phyloP scores from a whole-genome alignment of 2,329 filamentous ascomycete species.

The Graphilbum fragrans region DNA sequence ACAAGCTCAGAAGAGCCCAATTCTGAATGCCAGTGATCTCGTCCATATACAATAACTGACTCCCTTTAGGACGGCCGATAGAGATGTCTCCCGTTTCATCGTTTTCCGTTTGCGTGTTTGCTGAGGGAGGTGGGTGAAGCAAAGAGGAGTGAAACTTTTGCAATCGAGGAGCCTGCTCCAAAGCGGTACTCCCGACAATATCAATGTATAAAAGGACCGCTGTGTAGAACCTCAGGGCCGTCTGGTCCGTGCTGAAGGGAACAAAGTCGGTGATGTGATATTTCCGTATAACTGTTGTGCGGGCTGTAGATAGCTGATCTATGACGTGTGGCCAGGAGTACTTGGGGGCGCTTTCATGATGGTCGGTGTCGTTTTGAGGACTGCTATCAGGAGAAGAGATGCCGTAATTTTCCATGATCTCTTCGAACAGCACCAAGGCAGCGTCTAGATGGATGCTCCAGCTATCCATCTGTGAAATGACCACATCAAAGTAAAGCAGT shows the following conservation, averaged over 20 bases:
- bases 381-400: background rate
- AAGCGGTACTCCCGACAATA: conserved; percentile 20
- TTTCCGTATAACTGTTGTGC: background rate
- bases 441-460: conserved; percentile 30
- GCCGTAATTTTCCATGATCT: conserved; percentile 18
- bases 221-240: conserved; percentile 19
- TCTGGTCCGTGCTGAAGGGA: conserved; percentile 20
- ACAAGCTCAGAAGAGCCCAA: conserved; percentile 42
- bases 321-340: conserved; percentile 11
- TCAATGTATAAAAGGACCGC: conserved; percentile 23
- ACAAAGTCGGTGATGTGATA: conserved; percentile 7
- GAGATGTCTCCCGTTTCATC: background rate
- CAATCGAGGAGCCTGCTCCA: conserved; percentile 21
- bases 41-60: conserved; percentile 27
- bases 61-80: background rate
- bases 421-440: conserved; percentile 26
- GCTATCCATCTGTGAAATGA: conserved; percentile 21
- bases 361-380: background rate
- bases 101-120: too few relatives aligned
- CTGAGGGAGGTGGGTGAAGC: conserved; percentile 19
- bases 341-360: background rate
- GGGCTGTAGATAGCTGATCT: conserved; percentile 8
- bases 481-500: conserved; percentile 26
- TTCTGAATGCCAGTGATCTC: conserved; percentile 44
- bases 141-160: conserved; percentile 17